Conservation (phyloP, 1,284 basidiomycete genomes). For the Ceratobasidium sp. region DNA sequence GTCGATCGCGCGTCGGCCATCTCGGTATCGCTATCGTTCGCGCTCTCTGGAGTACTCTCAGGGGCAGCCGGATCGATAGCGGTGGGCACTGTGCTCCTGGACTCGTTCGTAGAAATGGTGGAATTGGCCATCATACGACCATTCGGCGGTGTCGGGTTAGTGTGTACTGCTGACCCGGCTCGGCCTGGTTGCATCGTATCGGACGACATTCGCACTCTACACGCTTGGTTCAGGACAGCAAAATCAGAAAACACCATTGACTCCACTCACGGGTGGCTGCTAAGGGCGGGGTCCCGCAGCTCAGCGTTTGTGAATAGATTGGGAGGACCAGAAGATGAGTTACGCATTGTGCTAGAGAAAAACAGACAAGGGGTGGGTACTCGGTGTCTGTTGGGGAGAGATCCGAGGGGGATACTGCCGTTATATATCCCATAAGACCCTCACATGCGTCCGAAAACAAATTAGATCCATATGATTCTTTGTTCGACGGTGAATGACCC, state of each 20-base stretch:
- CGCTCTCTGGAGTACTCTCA: background rate
- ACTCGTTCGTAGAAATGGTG: background rate
- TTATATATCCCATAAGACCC: background rate
- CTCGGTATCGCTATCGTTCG: constrained; percentile 23
- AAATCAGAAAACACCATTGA: background rate
- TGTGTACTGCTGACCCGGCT: background rate
- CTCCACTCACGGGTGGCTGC: background rate
- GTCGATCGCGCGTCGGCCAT: constrained; percentile 4
- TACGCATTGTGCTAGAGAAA: background rate
- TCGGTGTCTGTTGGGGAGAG: background rate
- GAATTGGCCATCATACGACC: background rate
- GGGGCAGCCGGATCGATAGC: background rate
- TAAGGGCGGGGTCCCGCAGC: background rate
- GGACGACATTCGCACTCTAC: too few relatives aligned
- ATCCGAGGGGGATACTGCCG: background rate
- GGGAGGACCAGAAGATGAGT: constrained; percentile 6
- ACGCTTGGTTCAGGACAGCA: background rate
- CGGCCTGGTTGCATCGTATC: background rate
- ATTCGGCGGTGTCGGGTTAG: background rate
- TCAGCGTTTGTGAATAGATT: constrained; percentile 4
- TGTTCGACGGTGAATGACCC: too few relatives aligned
- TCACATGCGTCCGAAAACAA: background rate
- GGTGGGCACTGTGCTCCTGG: background rate
- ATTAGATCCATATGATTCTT: background rate
- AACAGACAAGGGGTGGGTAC: background rate